Evolutionary conservation across 176 grass and related monocot genomes (phyloP).

Genomic region (Thalia dealbata): DNA sequence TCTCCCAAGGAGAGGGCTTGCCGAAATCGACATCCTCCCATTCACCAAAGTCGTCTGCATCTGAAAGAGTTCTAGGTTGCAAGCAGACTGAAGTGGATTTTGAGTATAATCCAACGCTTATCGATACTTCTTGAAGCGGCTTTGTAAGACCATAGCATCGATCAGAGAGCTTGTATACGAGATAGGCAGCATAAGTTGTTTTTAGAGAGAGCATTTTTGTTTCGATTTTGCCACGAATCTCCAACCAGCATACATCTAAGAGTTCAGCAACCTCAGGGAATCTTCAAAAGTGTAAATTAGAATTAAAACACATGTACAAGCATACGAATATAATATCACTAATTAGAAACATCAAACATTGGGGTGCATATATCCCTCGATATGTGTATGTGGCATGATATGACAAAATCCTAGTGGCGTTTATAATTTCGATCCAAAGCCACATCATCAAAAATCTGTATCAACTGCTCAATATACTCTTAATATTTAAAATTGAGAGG

Average conservation of each 20-base stretch:
- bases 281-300: slow-evolving; percentile 16
- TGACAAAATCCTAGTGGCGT: no score
- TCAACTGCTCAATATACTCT: no score
- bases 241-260: slow-evolving; percentile 44
- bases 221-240: slow-evolving; percentile 37
- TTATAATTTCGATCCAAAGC: no score
- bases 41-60: neutral
- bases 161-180: slow-evolving; percentile 32
- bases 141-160: neutral
- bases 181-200: slow-evolving; percentile 30
- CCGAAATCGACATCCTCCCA: neutral
- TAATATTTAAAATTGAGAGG: no score
- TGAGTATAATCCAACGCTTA: slow-evolving; percentile 1
- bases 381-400: no score
- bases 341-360: no score
- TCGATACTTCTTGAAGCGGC: slow-evolving; percentile 7
- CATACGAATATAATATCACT: no score
- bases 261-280: slow-evolving; percentile 49
- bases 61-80: neutral
- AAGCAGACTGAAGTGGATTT: slow-evolving; percentile 9
- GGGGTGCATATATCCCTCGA: no score
- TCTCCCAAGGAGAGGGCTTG: neutral
- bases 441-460: no score
- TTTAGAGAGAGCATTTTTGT: slow-evolving; percentile 33
- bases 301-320: neutral